Conservation (phyloP, 2,329 filamentous ascomycete genomes). For the Colletotrichum higginsianum region DNA sequence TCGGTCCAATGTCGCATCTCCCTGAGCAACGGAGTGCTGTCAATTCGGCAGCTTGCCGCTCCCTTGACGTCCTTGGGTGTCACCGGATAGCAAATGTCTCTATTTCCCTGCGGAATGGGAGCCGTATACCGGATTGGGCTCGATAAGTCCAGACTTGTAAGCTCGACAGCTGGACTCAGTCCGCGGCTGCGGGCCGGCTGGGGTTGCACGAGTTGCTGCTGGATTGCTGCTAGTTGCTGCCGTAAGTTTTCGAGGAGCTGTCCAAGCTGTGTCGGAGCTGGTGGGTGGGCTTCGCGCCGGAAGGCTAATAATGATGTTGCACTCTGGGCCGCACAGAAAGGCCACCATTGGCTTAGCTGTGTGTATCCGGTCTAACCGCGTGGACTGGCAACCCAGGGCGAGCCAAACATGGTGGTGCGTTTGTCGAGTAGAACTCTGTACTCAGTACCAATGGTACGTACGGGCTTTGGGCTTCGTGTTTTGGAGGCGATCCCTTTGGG, state of each 20-base stretch:
- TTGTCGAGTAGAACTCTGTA: slow-evolving; percentile 33
- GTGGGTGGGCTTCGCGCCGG: slow-evolving; percentile 19
- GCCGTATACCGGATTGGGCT: not conserved
- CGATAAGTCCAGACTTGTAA: not conserved
- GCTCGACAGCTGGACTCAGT: slow-evolving; percentile 5
- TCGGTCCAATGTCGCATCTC: slow-evolving; percentile 38
- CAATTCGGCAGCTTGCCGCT: slow-evolving; percentile 9
- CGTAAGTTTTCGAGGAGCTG: slow-evolving; percentile 21
- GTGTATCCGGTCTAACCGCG: slow-evolving; percentile 28
- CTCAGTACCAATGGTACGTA: slow-evolving; percentile 23
- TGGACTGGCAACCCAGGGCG: slow-evolving; percentile 36
- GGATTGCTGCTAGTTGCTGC: slow-evolving; percentile 7
- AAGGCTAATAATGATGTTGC: slow-evolving; percentile 34
- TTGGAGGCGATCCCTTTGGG: slow-evolving; percentile 23
- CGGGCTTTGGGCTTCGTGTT: slow-evolving; percentile 12
- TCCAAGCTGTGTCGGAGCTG: slow-evolving; percentile 16
- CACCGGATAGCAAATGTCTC: slow-evolving; percentile 7
- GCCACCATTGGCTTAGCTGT: slow-evolving; percentile 22
- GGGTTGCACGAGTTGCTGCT: slow-evolving; percentile 17
- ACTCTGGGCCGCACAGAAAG: slow-evolving; percentile 19
- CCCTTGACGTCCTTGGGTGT: not conserved
- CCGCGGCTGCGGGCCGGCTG: slow-evolving; percentile 10
- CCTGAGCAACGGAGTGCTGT: slow-evolving; percentile 19
- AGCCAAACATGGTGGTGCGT: slow-evolving; percentile 30
- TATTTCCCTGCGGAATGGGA: slow-evolving; percentile 14